These are phyloP conservation scores for Phytophthora agathidicida DNA, from an alignment of 352 stramenopile genomes.

Conservation along the genomic window DNA sequence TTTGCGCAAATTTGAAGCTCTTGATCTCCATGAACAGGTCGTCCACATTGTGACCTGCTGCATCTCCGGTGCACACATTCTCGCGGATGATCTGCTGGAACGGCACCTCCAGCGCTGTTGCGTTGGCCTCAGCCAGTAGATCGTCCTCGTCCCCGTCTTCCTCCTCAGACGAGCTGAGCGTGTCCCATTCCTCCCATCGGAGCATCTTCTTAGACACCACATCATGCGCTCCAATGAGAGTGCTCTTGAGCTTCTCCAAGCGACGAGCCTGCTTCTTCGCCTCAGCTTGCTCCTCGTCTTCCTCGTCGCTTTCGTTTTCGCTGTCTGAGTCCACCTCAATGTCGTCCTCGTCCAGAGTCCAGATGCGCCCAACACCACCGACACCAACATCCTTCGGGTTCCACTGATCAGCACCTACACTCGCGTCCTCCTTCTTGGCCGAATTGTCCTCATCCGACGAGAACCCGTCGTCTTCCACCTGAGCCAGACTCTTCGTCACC, in stretches of 20 bases:
- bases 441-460: conserved; percentile 67
- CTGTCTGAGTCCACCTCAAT: conserved; percentile 76
- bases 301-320: conserved; percentile 56
- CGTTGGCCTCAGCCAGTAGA: conserved; percentile 51
- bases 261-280: conserved; percentile 41
- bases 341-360: conserved; percentile 86
- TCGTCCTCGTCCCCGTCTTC: conserved; percentile 70
- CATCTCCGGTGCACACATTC: conserved; percentile 80
- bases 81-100: conserved; percentile 85
- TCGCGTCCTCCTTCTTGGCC: conserved; percentile 9
- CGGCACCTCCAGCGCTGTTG: conserved; percentile 47
- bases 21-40: conserved; percentile 95
- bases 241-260: conserved; percentile 73
- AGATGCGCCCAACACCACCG: conserved; percentile 73
- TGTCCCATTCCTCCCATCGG: conserved; percentile 83
- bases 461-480: conserved; percentile 78
- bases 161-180: conserved; percentile 75
- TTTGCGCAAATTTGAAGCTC: conserved; percentile 94
- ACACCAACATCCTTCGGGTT: conserved; percentile 70
- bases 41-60: conserved; percentile 80
- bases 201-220: conserved; percentile 58
- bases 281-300: conserved; percentile 38
- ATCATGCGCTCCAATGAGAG: conserved; percentile 69
- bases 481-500: conserved; percentile 64
- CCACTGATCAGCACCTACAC: conserved; percentile 46